Base-by-base conservation (phyloP, 1,284 basidiomycete genomes). In the Trametes hirsuta region DNA sequence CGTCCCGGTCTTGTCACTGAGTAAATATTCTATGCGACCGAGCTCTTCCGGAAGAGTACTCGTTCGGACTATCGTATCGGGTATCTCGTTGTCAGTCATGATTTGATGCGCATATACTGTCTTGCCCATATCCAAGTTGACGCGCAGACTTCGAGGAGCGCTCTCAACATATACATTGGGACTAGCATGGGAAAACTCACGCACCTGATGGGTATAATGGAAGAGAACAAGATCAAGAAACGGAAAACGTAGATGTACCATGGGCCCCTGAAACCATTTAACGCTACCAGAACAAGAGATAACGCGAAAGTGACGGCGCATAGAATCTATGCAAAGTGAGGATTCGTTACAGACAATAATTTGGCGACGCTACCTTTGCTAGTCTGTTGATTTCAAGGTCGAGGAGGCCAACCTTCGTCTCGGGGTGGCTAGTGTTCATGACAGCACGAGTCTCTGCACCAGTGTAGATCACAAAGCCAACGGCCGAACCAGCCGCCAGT, bases 121-220 rank as follows among this genome's bases (percentile, higher is more conserved):
- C 79, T 99, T 99, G 62, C 97, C 97, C 96, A 99, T 98, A 74
- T 99, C 97, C 51, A 99, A 83, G 70, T 99, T 99, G 62, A 99
- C 97, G 25, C 97, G 92, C 53, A 99, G 80, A 81, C 95, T 98
- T 58, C 1, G 52, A 15, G 8, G 34, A 12, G 45, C 34, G 21
- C 45, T n/a, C 21, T 22, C 41, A 21, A 55, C 39, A 49, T 12
- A 10, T 41, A 36, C 14, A 44, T 25, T 10, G 3, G 25, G 2
- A n/a, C 36, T 53, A 50, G 41, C 30, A 50, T 39, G 24, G 8
- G 14, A 18, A 8, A 34, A 8, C 39, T 21, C 25, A 75, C 88
- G 62, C 50, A 94, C 95, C 94, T 96, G 79, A 99, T 99, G 25
- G 97, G 97, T 70, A 99, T 99, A 75, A 99, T 99, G 18, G 94